A percentile compares a stretch with the other conserved stretches of the same genome.
These are phyloP conservation scores for Fusarium sp. DNA, from an alignment of 2,329 filamentous ascomycete genomes.

Conservation along the genomic window DNA sequence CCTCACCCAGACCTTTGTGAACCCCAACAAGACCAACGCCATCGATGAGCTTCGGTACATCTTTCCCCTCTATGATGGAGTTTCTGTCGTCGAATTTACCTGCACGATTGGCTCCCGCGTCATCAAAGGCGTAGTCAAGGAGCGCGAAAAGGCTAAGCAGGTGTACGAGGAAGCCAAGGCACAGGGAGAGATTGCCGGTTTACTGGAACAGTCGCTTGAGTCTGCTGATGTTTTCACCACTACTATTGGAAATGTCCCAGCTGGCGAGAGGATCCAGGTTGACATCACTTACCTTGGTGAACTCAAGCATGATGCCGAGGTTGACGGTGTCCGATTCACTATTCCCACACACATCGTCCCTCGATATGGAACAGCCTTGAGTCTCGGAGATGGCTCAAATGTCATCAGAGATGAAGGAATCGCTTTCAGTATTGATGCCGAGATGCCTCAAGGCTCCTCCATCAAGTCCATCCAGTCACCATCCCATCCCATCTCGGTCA, in stretches of 20 bases:
- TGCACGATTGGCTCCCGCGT: constrained; percentile 71
- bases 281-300: constrained; percentile 76
- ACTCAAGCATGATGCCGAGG: constrained; percentile 77
- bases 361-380: constrained; percentile 64
- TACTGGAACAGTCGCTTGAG: constrained; percentile 71
- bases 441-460: constrained; percentile 64
- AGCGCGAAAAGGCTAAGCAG: constrained; percentile 70
- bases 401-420: constrained; percentile 32
- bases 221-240: constrained; percentile 76
- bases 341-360: constrained; percentile 76
- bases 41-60: constrained; percentile 69
- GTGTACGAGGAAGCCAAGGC: constrained; percentile 70
- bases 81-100: constrained; percentile 75
- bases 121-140: constrained; percentile 75
- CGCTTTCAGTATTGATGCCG: constrained; percentile 50
- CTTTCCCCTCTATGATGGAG: constrained; percentile 80
- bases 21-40: constrained; percentile 55
- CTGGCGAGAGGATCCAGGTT: constrained; percentile 66
- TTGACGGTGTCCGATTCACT: constrained; percentile 76
- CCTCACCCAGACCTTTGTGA: constrained; percentile 70
- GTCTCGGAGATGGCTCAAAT: constrained; percentile 2
- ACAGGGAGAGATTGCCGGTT: constrained; percentile 70
- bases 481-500: constrained; percentile 75
- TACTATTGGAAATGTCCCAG: constrained; percentile 75
- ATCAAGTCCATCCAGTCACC: constrained; percentile 75